A percentile compares a stretch with the other conserved stretches of the same genome.
phyloP scores from a whole-genome alignment of 768 basidiomycete species.

The Leccinum disarticulatum region DNA sequence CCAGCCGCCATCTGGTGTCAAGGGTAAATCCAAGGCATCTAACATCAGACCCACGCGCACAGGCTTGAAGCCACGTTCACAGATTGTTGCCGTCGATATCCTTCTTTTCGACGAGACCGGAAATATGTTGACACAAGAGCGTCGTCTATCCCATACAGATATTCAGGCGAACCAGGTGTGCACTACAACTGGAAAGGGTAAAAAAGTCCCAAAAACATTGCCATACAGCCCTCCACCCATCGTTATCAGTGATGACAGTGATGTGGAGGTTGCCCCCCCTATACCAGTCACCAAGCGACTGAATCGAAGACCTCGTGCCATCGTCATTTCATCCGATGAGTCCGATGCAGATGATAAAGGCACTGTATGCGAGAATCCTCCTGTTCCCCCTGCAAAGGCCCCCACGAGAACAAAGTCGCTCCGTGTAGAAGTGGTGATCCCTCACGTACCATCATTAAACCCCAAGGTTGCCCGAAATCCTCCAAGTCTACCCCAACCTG shows the following conservation, averaged over 20 bases:
- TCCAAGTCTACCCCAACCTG: slow-evolving; percentile 4
- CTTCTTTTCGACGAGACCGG: slow-evolving; percentile 63
- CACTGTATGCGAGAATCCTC: slow-evolving; percentile 3
- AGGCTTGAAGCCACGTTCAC: slow-evolving; percentile 42
- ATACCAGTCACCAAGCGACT: slow-evolving; percentile 12
- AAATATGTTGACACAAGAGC: slow-evolving; percentile 56
- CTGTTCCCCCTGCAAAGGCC: slow-evolving; percentile 12
- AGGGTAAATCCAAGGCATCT: slow-evolving; percentile 25
- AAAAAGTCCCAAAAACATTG: neutral
- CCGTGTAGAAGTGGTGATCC: slow-evolving; percentile 45
- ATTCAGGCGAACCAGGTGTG: slow-evolving; percentile 36
- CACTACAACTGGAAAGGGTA: slow-evolving; percentile 8
- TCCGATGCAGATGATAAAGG: slow-evolving; percentile 37
- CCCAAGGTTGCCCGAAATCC: slow-evolving; percentile 17
- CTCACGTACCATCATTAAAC: slow-evolving; percentile 30
- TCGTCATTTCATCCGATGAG: slow-evolving; percentile 49
- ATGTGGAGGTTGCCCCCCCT: slow-evolving; percentile 27
- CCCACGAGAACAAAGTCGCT: slow-evolving; percentile 16
- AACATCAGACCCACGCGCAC: slow-evolving; percentile 15
- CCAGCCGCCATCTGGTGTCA: slow-evolving; percentile 18
- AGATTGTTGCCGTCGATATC: slow-evolving; percentile 65
- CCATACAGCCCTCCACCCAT: slow-evolving; percentile 16
- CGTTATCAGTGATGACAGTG: slow-evolving; percentile 29
- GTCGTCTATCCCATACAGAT: slow-evolving; percentile 51
- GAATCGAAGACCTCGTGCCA: slow-evolving; percentile 17